phyloP scores from a whole-genome alignment of 1,284 basidiomycete genomes.

The Waitea zeae region DNA sequence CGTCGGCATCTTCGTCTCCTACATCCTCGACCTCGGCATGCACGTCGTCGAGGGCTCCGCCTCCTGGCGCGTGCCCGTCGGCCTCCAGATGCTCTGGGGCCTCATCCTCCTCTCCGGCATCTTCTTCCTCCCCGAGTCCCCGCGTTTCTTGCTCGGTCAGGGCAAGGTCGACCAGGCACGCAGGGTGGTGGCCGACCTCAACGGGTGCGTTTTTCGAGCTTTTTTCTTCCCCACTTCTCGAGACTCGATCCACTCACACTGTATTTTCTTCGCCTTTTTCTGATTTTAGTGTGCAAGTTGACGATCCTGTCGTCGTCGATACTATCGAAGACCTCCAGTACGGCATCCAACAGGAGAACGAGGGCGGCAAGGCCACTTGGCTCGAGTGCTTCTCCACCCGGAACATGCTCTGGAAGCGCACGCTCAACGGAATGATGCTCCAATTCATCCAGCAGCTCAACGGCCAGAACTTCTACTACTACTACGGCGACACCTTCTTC shows the following conservation, averaged over 20 bases:
- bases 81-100: constrained; percentile 53
- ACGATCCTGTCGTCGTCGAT: constrained; percentile 47
- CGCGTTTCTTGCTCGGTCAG: constrained; percentile 45
- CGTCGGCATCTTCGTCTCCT: constrained; percentile 52
- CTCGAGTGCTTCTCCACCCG: constrained; percentile 57
- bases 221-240: no score
- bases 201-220: no score
- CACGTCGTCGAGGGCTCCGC: constrained; percentile 40
- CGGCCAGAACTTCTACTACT: constrained; percentile 64
- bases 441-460: constrained; percentile 72
- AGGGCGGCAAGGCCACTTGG: constrained; percentile 68
- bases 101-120: constrained; percentile 49
- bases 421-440: constrained; percentile 63
- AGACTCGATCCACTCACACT: no score
- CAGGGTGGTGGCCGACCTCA: constrained; percentile 45
- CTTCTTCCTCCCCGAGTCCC: constrained; percentile 68
- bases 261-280: no score
- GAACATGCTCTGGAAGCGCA: constrained; percentile 56
- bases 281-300: constrained; percentile 34
- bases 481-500: constrained; percentile 76
- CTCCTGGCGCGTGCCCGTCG: constrained; percentile 58
- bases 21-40: constrained; percentile 56
- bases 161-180: constrained; percentile 36
- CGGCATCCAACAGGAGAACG: constrained; percentile 52
- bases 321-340: constrained; percentile 53